A percentile compares a stretch with the other conserved stretches of the same genome.
phyloP scores from a whole-genome alignment of 2,329 filamentous ascomycete species.

The Ophiocordyceps camponoti-rufipedis region DNA sequence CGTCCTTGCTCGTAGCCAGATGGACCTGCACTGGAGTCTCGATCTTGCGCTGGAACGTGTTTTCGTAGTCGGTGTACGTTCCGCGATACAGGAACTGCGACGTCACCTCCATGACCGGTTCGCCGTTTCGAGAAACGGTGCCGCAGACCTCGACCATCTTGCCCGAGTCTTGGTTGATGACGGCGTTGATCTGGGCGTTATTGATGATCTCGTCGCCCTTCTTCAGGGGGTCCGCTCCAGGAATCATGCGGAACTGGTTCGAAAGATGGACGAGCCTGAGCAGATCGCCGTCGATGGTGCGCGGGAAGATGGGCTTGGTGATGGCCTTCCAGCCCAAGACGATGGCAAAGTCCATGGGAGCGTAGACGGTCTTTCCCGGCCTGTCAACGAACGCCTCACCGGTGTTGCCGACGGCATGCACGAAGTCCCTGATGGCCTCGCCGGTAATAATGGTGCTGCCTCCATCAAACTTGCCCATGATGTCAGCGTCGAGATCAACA shows the following conservation, averaged over 20 bases:
- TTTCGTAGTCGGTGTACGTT: slow-evolving; percentile 81
- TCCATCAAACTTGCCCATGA: slow-evolving; percentile 79
- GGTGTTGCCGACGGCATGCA: slow-evolving; percentile 96
- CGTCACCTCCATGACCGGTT: slow-evolving; percentile 93
- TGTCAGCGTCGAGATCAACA: slow-evolving; percentile 66
- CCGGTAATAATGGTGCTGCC: slow-evolving; percentile 73
- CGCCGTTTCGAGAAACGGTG: slow-evolving; percentile 69
- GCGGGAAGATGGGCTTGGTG: slow-evolving; percentile 96
- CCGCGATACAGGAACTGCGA: slow-evolving; percentile 97
- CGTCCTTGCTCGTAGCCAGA: slow-evolving; percentile 71
- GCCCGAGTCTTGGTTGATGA: slow-evolving; percentile 93
- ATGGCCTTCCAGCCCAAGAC: slow-evolving; percentile 99
- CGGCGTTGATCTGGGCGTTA: slow-evolving; percentile 88
- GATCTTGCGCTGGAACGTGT: slow-evolving; percentile 95
- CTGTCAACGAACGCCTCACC: slow-evolving; percentile 94
- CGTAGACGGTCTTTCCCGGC: slow-evolving; percentile 82
- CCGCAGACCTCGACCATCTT: slow-evolving; percentile 99
- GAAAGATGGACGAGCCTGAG: slow-evolving; percentile 93
- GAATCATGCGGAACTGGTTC: slow-evolving; percentile 96
- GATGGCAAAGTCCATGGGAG: slow-evolving; percentile 97
- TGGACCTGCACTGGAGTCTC: slow-evolving; percentile 92
- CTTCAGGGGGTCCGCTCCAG: slow-evolving; percentile 84
- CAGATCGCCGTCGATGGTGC: slow-evolving; percentile 86
- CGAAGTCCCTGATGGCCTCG: slow-evolving; percentile 93
- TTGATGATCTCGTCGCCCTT: slow-evolving; percentile 88